Evolutionary conservation across 1,284 basidiomycete genomes (phyloP).

Genomic region (Austroboletus niveus): DNA sequence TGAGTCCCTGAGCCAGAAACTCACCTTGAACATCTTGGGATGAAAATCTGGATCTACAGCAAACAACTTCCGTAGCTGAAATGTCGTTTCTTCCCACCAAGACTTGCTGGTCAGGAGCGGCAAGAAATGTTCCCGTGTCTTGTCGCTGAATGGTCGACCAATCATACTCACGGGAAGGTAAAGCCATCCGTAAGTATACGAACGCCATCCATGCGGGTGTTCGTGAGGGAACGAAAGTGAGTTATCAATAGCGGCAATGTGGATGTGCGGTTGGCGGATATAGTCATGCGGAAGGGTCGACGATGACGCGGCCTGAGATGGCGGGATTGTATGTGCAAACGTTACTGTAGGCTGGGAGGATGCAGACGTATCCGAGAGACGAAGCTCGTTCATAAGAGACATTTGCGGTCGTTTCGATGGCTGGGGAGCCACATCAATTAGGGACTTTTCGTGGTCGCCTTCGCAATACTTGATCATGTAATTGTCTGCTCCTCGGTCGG

Average conservation of each 20-base stretch:
- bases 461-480: slow-evolving; percentile 89
- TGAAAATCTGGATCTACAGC: slow-evolving; percentile 82
- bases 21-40: slow-evolving; percentile 78
- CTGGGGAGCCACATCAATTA: slow-evolving; percentile 76
- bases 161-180: slow-evolving; percentile 86
- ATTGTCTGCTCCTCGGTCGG: slow-evolving; percentile 81
- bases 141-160: slow-evolving; percentile 79
- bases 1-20: slow-evolving; percentile 18
- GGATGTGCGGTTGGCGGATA: slow-evolving; percentile 59
- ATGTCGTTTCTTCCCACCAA: slow-evolving; percentile 91
- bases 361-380: slow-evolving; percentile 44
- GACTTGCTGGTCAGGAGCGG: slow-evolving; percentile 76
- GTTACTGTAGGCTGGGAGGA: slow-evolving; percentile 39
- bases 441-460: slow-evolving; percentile 67
- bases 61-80: slow-evolving; percentile 74
- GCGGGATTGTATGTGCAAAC: slow-evolving; percentile 37
- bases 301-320: slow-evolving; percentile 32
- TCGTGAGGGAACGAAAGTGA: slow-evolving; percentile 89
- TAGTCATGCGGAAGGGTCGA: slow-evolving; percentile 39
- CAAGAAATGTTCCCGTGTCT: slow-evolving; percentile 80
- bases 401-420: slow-evolving; percentile 61
- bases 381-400: slow-evolving; percentile 68
- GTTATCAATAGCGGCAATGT: slow-evolving; percentile 91
- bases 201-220: slow-evolving; percentile 87
- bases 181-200: slow-evolving; percentile 91